Evolutionary conservation across 2,329 filamentous ascomycete genomes (phyloP), one percentile per base, ranked within the genome.

Genomic region (Penicillium sp.): DNA sequence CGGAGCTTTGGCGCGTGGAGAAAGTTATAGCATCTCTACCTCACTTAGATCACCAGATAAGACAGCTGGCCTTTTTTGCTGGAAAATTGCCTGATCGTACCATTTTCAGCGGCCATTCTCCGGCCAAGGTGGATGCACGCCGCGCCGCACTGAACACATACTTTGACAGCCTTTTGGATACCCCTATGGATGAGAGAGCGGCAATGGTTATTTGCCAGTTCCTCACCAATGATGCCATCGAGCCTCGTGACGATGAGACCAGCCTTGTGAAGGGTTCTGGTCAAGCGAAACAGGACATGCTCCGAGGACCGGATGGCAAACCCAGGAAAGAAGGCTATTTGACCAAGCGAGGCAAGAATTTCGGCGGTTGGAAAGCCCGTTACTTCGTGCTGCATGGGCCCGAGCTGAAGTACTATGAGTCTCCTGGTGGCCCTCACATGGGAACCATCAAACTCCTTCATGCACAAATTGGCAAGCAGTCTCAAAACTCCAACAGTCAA

Each of bases 321-420:
- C 88, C 90, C 9, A 84, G 89, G 62, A 92, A 92, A 73, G 93
- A 89, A 73, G 95, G 95, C 9, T 99, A 98, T 76, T 81, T 99
- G 54, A 98, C 95, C 1, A 99, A 99, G 81, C 88, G 91, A 69
- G 95, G 95, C 53, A 99, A 99, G 83, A 98, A 98, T 73, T 99
- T 99, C 79, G 95, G 95, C 56, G 95, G 95, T 53, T 99, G 95
- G 95, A 99, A 99, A 79, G 93, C 93, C 12, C 82, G 89, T 60
- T 91, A 87, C 71, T 91, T 91, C 71, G 83, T 89, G 15, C 80
- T 91, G 3, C 86, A 91, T 69, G 88, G 88, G 10, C 85, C 89
- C 5, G 84, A 89, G 60, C 80, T 99, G 70, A 93, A 91, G 71
- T 99, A 99, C 75, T 98, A 91, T 71, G 95, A 99, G 78, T 88